Base-by-base conservation (phyloP, 768 basidiomycete species). In the Gloeophyllum trabeum region DNA sequence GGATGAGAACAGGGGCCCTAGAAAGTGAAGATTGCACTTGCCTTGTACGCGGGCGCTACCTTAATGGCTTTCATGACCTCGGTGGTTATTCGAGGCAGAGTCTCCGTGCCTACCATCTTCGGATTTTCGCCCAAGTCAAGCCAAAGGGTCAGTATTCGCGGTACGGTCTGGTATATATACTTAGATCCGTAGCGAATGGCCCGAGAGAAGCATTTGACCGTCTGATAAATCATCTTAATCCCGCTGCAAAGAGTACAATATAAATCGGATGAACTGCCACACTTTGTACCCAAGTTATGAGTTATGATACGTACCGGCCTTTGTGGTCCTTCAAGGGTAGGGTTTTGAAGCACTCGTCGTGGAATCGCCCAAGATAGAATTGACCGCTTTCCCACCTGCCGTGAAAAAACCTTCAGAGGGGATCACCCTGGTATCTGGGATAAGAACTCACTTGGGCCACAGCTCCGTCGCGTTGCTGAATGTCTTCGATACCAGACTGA, bases 161-260 rank as follows among this genome's bases (percentile, higher is more conserved):
- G 93, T 46, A 99, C 78, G 0, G 91, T 90, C 56, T 94, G 94
- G 58, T 94, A 98, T 19, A 94, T 81, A 57, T 84, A 96, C 66
- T 99, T 99, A 26, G 92, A 89, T 14, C 96, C 96, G 54, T 70
- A 63, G 52, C 67, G 67, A 36, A 93, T 77, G 1, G 92, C 83
- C 46, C 69, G 75, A 2, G 71, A 66, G 47, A 81, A 94, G 48
- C 72, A 65, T 53, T 69, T 69, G 52, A 91, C 60, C 16, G 85
- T 82, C 41, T 74, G 70, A 4, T 70, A 48, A 51, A 76, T 76
- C 81, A 87, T 79, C 44, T 65, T 74, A 34, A 75, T 55, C 4
- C 73, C 74, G 18, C 85, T 86, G 23, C 41, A n/a, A n/a, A n/a
- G n/a, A n/a, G n/a, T n/a, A n/a, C n/a, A n/a, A n/a, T n/a, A n/a